Percentiles rank a stretch among this genome's conserved stretches.
These are phyloP conservation scores for Umbelopsis vinacea DNA, from an alignment of 192 early-diverging fungal genomes.

Conservation along the genomic window DNA sequence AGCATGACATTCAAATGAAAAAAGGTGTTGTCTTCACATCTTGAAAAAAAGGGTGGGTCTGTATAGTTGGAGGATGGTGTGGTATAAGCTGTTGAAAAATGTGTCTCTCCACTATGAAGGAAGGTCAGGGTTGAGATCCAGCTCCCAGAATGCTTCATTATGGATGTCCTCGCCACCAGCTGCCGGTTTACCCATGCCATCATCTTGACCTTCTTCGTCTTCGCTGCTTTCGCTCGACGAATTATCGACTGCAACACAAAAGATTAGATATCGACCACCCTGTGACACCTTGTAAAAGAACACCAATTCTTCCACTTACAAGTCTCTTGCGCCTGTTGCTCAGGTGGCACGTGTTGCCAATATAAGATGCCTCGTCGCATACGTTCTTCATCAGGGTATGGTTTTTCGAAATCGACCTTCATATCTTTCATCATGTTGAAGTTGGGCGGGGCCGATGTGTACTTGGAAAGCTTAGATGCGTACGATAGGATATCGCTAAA, in stretches of 20 bases:
- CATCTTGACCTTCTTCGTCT: conserved; percentile 32
- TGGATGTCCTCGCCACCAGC: conserved; percentile 1
- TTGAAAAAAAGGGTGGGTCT: background rate
- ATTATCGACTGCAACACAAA: conserved; percentile 29
- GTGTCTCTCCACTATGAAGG: conserved; percentile 21
- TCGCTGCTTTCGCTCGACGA: conserved; percentile 37
- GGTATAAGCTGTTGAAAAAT: background rate
- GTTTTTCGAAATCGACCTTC: conserved; percentile 53
- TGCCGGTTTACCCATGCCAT: conserved; percentile 20
- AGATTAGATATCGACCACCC: background rate
- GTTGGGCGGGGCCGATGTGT: conserved; percentile 59
- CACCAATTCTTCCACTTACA: conserved; percentile 25
- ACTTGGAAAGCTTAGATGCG: conserved; percentile 54
- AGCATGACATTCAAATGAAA: no score
- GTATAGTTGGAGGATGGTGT: background rate
- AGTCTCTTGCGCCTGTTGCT: conserved; percentile 38
- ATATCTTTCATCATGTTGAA: conserved; percentile 48
- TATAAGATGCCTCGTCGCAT: conserved; percentile 56
- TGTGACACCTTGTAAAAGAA: background rate
- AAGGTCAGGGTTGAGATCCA: conserved; percentile 51
- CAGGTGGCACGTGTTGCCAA: conserved; percentile 48
- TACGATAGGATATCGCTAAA: conserved; percentile 55
- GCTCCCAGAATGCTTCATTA: conserved; percentile 38
- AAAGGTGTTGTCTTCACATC: no score
- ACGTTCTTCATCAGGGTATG: conserved; percentile 57